phyloP scores from a whole-genome alignment of 1,284 basidiomycete species.

The Kwoniella shivajii region DNA sequence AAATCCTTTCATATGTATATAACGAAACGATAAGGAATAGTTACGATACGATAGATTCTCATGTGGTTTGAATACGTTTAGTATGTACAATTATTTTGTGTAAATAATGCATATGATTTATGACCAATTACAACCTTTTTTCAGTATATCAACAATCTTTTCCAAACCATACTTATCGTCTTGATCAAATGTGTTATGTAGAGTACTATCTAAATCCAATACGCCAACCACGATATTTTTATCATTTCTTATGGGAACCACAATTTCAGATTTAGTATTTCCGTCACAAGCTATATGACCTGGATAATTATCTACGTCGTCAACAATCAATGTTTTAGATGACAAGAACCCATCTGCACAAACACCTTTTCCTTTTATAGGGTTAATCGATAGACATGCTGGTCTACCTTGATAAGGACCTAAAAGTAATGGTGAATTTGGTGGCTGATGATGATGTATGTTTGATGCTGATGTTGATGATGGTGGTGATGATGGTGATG shows the following conservation, averaged over 20 bases:
- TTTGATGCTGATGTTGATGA: slow-evolving; percentile 56
- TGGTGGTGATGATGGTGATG: slow-evolving; percentile 56
- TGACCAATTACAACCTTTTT: slow-evolving; percentile 34
- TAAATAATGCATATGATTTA: not conserved
- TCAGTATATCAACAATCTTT: slow-evolving; percentile 67
- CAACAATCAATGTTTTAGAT: slow-evolving; percentile 64
- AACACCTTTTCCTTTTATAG: slow-evolving; percentile 68
- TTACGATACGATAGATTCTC: not conserved
- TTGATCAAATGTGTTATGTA: slow-evolving; percentile 68
- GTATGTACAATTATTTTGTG: not conserved
- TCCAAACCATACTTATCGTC: slow-evolving; percentile 73
- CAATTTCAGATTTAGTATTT: slow-evolving; percentile 81
- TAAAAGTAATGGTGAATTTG: slow-evolving; percentile 61
- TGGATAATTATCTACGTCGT: slow-evolving; percentile 74
- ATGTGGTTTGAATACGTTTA: not conserved
- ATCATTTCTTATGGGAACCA: slow-evolving; percentile 64
- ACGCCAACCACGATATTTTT: slow-evolving; percentile 65
- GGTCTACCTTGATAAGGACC: slow-evolving; percentile 87
- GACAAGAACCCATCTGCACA: slow-evolving; percentile 75
- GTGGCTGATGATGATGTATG: not conserved
- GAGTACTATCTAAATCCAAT: slow-evolving; percentile 80
- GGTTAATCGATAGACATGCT: slow-evolving; percentile 77
- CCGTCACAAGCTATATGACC: slow-evolving; percentile 90
- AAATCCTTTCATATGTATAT: no score
- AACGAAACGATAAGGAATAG: no score